phyloP scores from a whole-genome alignment of 192 early-diverging fungal genomes.

The Mortierella claussenii region DNA sequence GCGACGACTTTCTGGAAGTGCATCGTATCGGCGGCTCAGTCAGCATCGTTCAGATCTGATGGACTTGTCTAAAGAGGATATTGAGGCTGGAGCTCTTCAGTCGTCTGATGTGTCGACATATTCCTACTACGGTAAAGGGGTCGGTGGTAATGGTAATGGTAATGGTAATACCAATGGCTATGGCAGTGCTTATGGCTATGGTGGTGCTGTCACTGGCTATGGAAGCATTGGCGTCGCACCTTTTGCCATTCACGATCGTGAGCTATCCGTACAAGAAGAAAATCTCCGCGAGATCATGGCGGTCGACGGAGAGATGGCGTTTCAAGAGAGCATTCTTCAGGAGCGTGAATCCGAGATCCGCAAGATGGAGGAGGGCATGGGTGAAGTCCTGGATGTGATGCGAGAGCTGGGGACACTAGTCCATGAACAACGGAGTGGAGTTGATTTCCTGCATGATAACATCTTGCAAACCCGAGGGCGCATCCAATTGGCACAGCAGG shows the following conservation, averaged over 20 bases:
- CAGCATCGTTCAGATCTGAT: constrained; percentile 22
- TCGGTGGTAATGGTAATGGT: too few species aligned
- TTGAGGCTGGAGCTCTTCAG: constrained; percentile 18
- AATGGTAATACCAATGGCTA: not conserved
- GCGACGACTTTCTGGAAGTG: constrained; percentile 37
- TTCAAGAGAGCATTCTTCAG: constrained; percentile 39
- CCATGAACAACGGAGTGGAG: constrained; percentile 23
- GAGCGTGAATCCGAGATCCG: constrained; percentile 41
- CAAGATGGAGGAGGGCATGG: constrained; percentile 40
- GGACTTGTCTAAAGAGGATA: constrained; percentile 29
- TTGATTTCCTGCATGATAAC: constrained; percentile 51
- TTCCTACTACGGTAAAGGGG: too few species aligned
- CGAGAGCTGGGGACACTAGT: constrained; percentile 39
- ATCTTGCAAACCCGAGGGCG: constrained; percentile 36
- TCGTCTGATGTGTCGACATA: not conserved
- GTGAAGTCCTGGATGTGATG: constrained; percentile 42
- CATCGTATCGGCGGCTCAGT: constrained; percentile 22
- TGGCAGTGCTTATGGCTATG: not conserved
- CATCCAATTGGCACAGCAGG: constrained; percentile 33
- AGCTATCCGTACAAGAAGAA: constrained; percentile 46
- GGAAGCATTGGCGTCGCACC: not conserved
- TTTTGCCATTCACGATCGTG: constrained; percentile 15
- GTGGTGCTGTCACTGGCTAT: not conserved
- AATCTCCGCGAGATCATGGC: constrained; percentile 23
- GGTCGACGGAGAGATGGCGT: constrained; percentile 35